Conservation (phyloP, 352 stramenopile genomes). For the Phytopythium kandeliae region DNA sequence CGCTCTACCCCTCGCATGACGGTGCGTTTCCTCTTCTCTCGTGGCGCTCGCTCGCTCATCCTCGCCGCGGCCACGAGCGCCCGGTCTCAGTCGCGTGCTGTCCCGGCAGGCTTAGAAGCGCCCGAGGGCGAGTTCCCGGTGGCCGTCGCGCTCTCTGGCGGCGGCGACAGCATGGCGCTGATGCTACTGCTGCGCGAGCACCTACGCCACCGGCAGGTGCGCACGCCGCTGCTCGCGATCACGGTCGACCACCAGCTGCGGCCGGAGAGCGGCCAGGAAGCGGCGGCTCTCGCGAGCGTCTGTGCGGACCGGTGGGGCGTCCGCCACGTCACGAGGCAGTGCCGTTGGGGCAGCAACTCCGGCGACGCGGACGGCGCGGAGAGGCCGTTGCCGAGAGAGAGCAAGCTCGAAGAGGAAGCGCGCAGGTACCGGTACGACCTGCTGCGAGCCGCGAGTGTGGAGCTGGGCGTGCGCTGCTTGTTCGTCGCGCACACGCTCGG, state of each 20-base stretch:
- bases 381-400: constrained; percentile 29
- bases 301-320: constrained; percentile 36
- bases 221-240: constrained; percentile 66
- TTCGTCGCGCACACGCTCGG: constrained; percentile 78
- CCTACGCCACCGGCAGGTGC: constrained; percentile 32
- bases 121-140: constrained; percentile 36
- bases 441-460: constrained; percentile 38
- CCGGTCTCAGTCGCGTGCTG: no score
- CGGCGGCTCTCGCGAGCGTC: constrained; percentile 37
- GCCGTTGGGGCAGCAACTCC: constrained; percentile 38
- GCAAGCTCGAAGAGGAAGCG: constrained; percentile 74
- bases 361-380: no score
- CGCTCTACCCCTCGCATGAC: constrained; percentile 26
- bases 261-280: constrained; percentile 56
- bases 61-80: no score
- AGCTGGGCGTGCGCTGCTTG: constrained; percentile 52
- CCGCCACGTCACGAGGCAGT: constrained; percentile 44
- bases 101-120: constrained; percentile 9
- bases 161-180: constrained; percentile 78
- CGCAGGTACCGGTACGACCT: constrained; percentile 64
- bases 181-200: constrained; percentile 70
- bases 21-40: constrained; percentile 5
- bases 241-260: constrained; percentile 77
- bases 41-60: no score
- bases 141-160: constrained; percentile 69